Evolutionary conservation across 2,329 filamentous ascomycete species (phyloP).

Genomic region (Volutella citrinella): DNA sequence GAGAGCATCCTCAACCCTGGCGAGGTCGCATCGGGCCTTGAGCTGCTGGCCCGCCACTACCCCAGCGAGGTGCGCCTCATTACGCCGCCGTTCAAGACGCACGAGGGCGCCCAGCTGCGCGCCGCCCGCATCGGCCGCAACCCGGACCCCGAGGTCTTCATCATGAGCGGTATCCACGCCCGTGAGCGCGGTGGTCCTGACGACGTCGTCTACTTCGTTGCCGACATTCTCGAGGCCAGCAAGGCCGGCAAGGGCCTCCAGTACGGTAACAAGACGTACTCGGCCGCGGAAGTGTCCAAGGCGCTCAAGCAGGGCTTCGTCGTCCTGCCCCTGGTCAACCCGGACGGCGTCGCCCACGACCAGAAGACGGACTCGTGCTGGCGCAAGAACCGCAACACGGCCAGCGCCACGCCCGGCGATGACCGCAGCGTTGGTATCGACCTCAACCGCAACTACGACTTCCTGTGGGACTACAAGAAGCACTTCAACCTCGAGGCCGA

Average conservation of each 20-base stretch:
- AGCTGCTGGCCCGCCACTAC: constrained; percentile 39
- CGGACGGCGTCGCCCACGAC: constrained; percentile 52
- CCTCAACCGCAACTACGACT: constrained; percentile 57
- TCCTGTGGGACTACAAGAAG: constrained; percentile 51
- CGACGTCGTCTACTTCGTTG: constrained; percentile 54
- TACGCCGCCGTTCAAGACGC: constrained; percentile 40
- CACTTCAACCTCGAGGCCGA: constrained; percentile 40
- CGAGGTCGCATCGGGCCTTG: constrained; percentile 43
- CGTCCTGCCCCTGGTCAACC: constrained; percentile 50
- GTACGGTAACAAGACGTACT: constrained; percentile 52
- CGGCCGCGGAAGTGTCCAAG: constrained; percentile 47
- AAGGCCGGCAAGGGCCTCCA: constrained; percentile 45
- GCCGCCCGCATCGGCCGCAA: constrained; percentile 45
- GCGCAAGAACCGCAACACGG: constrained; percentile 54
- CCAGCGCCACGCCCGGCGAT: constrained; percentile 30
- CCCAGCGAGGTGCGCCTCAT: constrained; percentile 36
- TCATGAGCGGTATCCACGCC: constrained; percentile 54
- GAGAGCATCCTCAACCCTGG: constrained; percentile 41
- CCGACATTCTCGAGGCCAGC: constrained; percentile 54
- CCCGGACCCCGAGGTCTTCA: constrained; percentile 44
- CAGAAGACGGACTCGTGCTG: constrained; percentile 49
- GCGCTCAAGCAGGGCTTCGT: constrained; percentile 53
- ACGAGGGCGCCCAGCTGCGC: constrained; percentile 37
- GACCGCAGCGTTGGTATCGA: constrained; percentile 43
- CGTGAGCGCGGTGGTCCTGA: constrained; percentile 57